A percentile compares a stretch with the other conserved stretches of the same genome.
These are phyloP conservation scores for Tothia fuscella DNA, from an alignment of 2,329 filamentous ascomycete genomes.

Conservation along the genomic window DNA sequence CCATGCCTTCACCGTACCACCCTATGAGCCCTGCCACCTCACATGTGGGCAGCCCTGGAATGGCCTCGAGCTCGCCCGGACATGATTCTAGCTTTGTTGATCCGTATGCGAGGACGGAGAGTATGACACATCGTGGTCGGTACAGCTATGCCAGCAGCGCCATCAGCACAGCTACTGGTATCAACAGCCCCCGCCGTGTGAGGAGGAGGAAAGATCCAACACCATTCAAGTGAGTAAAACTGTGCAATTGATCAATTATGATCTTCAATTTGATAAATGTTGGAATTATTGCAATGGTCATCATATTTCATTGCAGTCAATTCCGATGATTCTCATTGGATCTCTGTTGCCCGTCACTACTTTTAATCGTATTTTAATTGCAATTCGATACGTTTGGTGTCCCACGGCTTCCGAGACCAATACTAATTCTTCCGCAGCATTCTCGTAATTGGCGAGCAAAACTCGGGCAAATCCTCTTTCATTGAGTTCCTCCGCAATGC, in stretches of 20 bases:
- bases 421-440: constrained; percentile 50
- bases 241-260: neutral
- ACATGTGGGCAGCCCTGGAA: neutral
- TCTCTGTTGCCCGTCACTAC: too few species aligned
- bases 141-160: constrained; percentile 94
- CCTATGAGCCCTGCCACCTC: neutral
- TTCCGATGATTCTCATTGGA: too few species aligned
- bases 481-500: constrained; percentile 88
- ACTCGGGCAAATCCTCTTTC: constrained; percentile 90
- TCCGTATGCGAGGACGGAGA: constrained; percentile 73
- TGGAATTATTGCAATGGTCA: too few species aligned
- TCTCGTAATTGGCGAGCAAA: constrained; percentile 76
- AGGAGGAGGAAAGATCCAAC: constrained; percentile 94
- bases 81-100: constrained; percentile 50
- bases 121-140: constrained; percentile 91
- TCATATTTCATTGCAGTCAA: too few species aligned
- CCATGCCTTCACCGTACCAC: neutral
- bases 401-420: neutral
- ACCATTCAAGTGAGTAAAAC: constrained; percentile 78
- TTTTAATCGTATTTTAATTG: too few species aligned
- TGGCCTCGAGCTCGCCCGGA: constrained; percentile 13
- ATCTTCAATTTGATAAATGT: neutral
- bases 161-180: constrained; percentile 51
- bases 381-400: too few species aligned
- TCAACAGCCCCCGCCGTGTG: constrained; percentile 86